phyloP scores from a whole-genome alignment of 192 early-diverging fungal species.

The Polychytrium aggregatum region DNA sequence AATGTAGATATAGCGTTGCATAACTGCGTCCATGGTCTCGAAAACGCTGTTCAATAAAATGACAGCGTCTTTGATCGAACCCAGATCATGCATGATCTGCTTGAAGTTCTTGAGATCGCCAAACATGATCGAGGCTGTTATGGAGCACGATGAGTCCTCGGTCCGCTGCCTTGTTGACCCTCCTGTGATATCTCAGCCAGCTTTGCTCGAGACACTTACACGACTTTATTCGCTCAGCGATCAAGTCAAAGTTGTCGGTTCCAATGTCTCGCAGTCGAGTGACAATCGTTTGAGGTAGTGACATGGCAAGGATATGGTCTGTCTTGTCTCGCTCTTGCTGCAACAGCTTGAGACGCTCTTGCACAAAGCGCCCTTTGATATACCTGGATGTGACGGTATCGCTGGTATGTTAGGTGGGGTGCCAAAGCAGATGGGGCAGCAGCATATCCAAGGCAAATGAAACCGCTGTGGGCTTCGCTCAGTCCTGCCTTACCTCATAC shows the following conservation, averaged over 20 bases:
- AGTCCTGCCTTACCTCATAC: background rate
- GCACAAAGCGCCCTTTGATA: constrained; percentile 28
- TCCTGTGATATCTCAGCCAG: no score
- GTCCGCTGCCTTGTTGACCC: no score
- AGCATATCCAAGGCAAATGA: background rate
- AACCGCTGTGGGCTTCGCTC: background rate
- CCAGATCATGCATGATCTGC: constrained; percentile 18
- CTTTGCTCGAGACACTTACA: no score
- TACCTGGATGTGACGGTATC: constrained; percentile 6
- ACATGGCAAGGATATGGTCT: constrained; percentile 31
- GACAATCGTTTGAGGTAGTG: constrained; percentile 29
- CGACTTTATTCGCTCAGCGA: constrained; percentile 19
- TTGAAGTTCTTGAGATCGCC: constrained; percentile 37
- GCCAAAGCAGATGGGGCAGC: background rate
- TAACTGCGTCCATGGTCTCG: constrained; percentile 28
- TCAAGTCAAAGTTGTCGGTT: constrained; percentile 26
- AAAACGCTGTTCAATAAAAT: constrained; percentile 31
- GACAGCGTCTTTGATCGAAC: constrained; percentile 23
- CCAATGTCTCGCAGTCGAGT: constrained; percentile 29
- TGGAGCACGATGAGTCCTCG: background rate
- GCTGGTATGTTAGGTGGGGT: background rate
- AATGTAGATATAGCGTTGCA: constrained; percentile 13
- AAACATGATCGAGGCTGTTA: constrained; percentile 37
- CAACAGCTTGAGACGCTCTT: constrained; percentile 20
- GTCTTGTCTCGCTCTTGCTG: constrained; percentile 26